A percentile compares a stretch with the other conserved stretches of the same genome.
These are phyloP conservation scores for Ambrosia hybrid DNA, from an alignment of 140 eudicot genomes.

Conservation along the genomic window DNA sequence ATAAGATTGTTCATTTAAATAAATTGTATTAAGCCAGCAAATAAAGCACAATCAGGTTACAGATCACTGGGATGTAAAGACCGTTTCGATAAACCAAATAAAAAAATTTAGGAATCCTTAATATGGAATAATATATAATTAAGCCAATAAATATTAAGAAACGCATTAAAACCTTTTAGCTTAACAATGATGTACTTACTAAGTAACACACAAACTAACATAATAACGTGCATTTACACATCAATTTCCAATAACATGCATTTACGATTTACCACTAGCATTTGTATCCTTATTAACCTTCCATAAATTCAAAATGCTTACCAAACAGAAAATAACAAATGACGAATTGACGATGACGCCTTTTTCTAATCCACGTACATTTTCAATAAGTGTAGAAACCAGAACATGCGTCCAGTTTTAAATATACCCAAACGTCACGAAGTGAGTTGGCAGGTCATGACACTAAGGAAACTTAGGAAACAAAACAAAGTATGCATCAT, in stretches of 20 bases:
- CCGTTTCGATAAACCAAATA: background rate
- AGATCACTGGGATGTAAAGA: background rate
- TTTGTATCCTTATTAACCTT: background rate
- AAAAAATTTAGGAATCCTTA: background rate
- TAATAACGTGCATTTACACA: no score
- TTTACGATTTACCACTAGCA: background rate
- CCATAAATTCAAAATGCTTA: background rate
- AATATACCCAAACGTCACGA: slow-evolving; percentile 19
- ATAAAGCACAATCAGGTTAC: background rate
- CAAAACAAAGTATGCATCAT: no score
- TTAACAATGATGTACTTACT: slow-evolving; percentile 2
- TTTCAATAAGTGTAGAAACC: background rate
- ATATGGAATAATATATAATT: background rate
- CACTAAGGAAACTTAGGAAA: no score
- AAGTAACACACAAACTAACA: background rate
- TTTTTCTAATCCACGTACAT: no score
- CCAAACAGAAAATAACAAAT: background rate
- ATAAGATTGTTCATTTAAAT: slow-evolving; percentile 15
- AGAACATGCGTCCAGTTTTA: background rate
- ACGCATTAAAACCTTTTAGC: background rate
- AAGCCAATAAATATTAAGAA: slow-evolving; percentile 13
- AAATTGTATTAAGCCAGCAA: background rate
- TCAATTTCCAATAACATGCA: background rate
- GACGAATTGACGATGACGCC: no score
- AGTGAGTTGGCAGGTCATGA: background rate